Evolutionary conservation across 495 filamentous ascomycete genomes (phyloP), one percentile per base, ranked within the genome.

Genomic region (Aspergillus conjunctus): DNA sequence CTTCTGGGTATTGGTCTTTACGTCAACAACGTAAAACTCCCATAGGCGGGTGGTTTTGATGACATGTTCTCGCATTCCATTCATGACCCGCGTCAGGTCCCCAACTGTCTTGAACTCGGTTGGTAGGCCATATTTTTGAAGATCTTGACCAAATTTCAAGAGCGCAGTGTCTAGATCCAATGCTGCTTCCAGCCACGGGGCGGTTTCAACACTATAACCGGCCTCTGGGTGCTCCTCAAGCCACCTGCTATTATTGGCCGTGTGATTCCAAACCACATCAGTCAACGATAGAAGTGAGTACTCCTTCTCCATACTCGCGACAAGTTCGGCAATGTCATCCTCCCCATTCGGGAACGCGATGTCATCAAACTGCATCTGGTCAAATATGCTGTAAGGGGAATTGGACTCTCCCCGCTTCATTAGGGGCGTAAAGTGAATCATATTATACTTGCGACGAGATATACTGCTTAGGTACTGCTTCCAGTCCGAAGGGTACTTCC

Each of bases 231-330:
- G 93, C 56, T 92, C 88, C 70, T 96, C 81, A 17, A 99, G 79
- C 95, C 95, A 99, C 60, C 87, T 83, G 74, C 89, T 97, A 73
- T 98, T 97, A 73, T 97, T 82, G 3, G 95, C 95, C 22, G 95
- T 99, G 72, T 99, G 95, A 64, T 99, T 99, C 85, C 92, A 93
- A 22, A 99, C 95, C 50, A 99, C 92, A 70, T 99, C 95, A 3
- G 94, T 97, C 77, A 99, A 72, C 62, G 90, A 92, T 48, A 98
- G 80, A 50, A 99, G 77, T 0, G 89, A 89, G 70, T 93, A 85
- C 43, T 96, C 86, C 30, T 88, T 84, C 70, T 95, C 91, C 85
- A 99, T 89, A 70, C 83, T 90, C 21, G 83, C 73, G 51, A 95
- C 85, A 75, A 99, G 79, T 21, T 83, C 77, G 56, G 86, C 76